Percentiles rank a stretch among this genome's conserved stretches.
Conservation (phyloP, 2,329 filamentous ascomycete genomes). For the Verticillium albo-atrum region DNA sequence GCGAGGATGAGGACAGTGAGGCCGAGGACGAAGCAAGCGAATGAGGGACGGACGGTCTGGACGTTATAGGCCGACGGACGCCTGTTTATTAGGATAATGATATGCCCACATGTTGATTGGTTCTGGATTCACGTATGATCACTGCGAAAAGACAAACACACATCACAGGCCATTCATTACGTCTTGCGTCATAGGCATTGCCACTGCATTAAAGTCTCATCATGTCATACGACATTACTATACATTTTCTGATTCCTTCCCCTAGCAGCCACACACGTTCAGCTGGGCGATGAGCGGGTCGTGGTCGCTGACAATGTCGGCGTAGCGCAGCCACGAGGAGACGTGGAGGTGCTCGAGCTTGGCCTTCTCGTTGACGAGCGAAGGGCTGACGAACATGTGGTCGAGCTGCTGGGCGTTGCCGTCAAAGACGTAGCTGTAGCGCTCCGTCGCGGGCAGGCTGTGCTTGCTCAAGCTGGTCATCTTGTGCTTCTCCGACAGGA, state of each 20-base stretch:
- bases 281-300: slow-evolving; percentile 63
- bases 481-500: slow-evolving; percentile 48
- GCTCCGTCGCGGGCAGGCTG: slow-evolving; percentile 46
- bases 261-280: slow-evolving; percentile 47
- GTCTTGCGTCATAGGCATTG: neutral
- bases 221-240: neutral
- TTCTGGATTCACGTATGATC: too few species aligned
- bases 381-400: slow-evolving; percentile 62
- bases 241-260: neutral
- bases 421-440: slow-evolving; percentile 69
- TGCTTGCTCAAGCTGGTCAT: slow-evolving; percentile 59
- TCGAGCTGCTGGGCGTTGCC: slow-evolving; percentile 67
- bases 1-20: slow-evolving; percentile 12
- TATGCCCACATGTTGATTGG: too few species aligned
- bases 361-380: slow-evolving; percentile 34
- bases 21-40: neutral
- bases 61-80: too few species aligned
- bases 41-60: neutral
- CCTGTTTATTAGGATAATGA: too few species aligned
- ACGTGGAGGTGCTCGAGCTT: slow-evolving; percentile 65
- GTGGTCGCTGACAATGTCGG: slow-evolving; percentile 60
- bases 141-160: too few species aligned
- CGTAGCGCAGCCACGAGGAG: slow-evolving; percentile 61
- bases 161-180: too few species aligned
- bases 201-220: neutral